These are phyloP conservation scores for Pochonia chlamydosporia DNA, from an alignment of 2,329 filamentous ascomycete genomes.

Conservation along the genomic window DNA sequence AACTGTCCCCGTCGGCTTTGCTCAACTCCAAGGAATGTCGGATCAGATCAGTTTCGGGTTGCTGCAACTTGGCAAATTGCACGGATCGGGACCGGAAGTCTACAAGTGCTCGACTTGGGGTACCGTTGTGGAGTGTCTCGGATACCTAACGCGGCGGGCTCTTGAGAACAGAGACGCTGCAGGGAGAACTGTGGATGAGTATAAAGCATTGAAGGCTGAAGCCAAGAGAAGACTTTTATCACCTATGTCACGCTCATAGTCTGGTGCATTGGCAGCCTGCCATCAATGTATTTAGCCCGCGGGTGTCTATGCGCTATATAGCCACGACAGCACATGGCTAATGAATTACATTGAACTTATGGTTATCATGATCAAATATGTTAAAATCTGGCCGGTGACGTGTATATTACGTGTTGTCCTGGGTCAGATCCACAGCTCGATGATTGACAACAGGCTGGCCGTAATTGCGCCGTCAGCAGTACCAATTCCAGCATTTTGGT, in stretches of 20 bases:
- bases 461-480: no score
- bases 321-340: no score
- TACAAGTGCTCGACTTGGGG: slow-evolving; percentile 37
- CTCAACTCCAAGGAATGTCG: slow-evolving; percentile 53
- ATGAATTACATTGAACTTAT: no score
- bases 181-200: background rate
- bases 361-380: no score
- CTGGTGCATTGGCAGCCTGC: no score
- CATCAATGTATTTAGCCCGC: no score
- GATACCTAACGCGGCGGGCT: slow-evolving; percentile 29
- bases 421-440: no score
- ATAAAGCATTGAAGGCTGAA: background rate
- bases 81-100: slow-evolving; percentile 20
- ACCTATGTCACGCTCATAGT: no score
- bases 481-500: no score
- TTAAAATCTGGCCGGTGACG: no score
- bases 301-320: slow-evolving; percentile 6
- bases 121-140: slow-evolving; percentile 30
- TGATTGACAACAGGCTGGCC: no score
- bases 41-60: slow-evolving; percentile 48
- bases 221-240: background rate
- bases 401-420: no score
- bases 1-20: slow-evolving; percentile 35
- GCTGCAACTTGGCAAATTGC: slow-evolving; percentile 26
- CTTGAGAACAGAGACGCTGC: slow-evolving; percentile 34